Conservation (phyloP, 2,329 filamentous ascomycete genomes). For the Byssothecium circinans region DNA sequence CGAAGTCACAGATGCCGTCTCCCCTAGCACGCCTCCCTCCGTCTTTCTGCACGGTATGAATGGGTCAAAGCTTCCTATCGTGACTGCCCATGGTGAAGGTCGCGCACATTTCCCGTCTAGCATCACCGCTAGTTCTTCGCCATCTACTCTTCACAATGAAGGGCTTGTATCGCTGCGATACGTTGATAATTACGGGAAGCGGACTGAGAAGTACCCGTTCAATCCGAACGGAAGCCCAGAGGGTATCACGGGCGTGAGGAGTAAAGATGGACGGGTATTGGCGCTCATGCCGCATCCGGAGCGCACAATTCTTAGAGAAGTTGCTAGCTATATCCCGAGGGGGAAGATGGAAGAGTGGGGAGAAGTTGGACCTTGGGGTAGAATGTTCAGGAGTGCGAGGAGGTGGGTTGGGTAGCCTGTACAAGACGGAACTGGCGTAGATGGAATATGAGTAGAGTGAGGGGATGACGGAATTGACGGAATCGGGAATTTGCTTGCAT, state of each 20-base stretch:
- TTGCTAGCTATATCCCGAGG: slow-evolving; percentile 73
- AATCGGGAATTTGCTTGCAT: background rate
- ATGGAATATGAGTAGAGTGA: background rate
- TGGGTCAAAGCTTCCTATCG: slow-evolving; percentile 79
- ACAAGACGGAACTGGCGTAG: background rate
- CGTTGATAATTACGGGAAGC: slow-evolving; percentile 75
- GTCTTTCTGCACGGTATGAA: slow-evolving; percentile 91
- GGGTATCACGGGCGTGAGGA: slow-evolving; percentile 79
- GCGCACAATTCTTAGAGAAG: slow-evolving; percentile 79
- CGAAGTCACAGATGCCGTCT: slow-evolving; percentile 65
- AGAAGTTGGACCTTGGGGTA: slow-evolving; percentile 80
- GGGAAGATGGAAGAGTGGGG: slow-evolving; percentile 68
- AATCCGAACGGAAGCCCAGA: slow-evolving; percentile 86
- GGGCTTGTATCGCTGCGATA: slow-evolving; percentile 79
- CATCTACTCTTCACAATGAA: slow-evolving; percentile 60
- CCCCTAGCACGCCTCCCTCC: slow-evolving; percentile 51
- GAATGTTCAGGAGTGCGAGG: slow-evolving; percentile 84
- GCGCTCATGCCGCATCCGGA: slow-evolving; percentile 95
- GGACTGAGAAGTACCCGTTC: slow-evolving; percentile 81
- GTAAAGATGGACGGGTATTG: slow-evolving; percentile 75
- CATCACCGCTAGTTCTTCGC: slow-evolving; percentile 45
- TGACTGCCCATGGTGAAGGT: slow-evolving; percentile 88
- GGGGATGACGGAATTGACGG: background rate
- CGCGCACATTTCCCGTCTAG: slow-evolving; percentile 60
- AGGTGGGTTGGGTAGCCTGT: slow-evolving; percentile 73